Evolutionary conservation across 148 eudicot species (phyloP), one percentile per base, ranked within the genome.

Genomic region (Euryodendron excelsum): DNA sequence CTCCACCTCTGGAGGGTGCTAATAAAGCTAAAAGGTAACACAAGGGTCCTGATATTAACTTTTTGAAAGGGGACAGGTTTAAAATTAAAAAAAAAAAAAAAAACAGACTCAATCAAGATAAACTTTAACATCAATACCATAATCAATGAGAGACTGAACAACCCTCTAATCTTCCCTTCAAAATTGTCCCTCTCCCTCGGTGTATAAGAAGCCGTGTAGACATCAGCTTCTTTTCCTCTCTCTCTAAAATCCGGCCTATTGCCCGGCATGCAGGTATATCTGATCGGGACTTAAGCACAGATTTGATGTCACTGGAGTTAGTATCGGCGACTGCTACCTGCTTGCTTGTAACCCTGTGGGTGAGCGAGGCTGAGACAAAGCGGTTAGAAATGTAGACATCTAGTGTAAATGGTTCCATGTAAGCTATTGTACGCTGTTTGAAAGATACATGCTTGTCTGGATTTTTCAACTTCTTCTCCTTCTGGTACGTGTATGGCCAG

Each of bases 111-210:
- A 94, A 82, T 92, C 98, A 70, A 94, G 93, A 82, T 86, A 94
- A 30, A 94, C 79, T 83, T 92, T 94, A 20, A 94, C 85, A 87
- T 94, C 97, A 33, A 94, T 94, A 44, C 98, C 98, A 83, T 80
- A 92, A 68, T 92, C 97, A 69, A 94, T 92, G 44, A 94, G 86
- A 72, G 97, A 92, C 85, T 94, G 98, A 67, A 94, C 98, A 25
- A 94, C 97, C 97, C 98, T 82, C 98, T 91, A 58, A 91, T 91
- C 86, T 94, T 94, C n/a, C 98, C 98, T 81, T 94, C 98, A 60
- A 94, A 94, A 82, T 91, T 94, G 82, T 94, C 98, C 73, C 97
- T 84, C 31, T 86, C 98, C 74, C 98, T 86, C 6, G 97, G 98
- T 56, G 98, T 94, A 79, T 90, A 94, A n/a, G 92, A 88, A 69